Conservation (phyloP, 1,284 basidiomycete species). For the Austroboletus novae-zelandiae region DNA sequence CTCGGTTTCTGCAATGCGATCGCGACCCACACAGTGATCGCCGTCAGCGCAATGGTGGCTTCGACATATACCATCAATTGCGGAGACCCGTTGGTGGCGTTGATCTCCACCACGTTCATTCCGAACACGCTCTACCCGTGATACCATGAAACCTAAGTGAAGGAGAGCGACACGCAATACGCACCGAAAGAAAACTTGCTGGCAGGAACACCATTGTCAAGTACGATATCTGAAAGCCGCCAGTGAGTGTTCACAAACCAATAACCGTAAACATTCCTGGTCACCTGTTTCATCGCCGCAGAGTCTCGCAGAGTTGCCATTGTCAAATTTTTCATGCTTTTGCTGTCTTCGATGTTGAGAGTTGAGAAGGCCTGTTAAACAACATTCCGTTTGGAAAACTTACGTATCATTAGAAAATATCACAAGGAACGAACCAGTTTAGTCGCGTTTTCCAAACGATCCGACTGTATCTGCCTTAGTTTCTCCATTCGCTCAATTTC, state of each 20-base stretch:
- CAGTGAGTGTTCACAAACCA: neutral
- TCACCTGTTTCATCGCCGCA: constrained; percentile 46
- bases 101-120: constrained; percentile 43
- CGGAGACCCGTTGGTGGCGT: constrained; percentile 33
- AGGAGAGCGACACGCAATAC: constrained; percentile 15
- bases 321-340: constrained; percentile 43
- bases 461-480: constrained; percentile 42
- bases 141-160: neutral
- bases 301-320: constrained; percentile 48
- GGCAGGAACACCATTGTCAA: constrained; percentile 34
- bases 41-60: constrained; percentile 45
- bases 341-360: constrained; percentile 50
- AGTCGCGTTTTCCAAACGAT: constrained; percentile 51
- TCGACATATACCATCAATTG: constrained; percentile 36
- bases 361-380: constrained; percentile 44
- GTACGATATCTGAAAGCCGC: constrained; percentile 26
- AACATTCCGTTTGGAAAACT: constrained; percentile 1
- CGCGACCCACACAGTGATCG: constrained; percentile 48
- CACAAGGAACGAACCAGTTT: constrained; percentile 35
- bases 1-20: constrained; percentile 31
- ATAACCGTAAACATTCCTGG: neutral
- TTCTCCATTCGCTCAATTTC: constrained; percentile 47
- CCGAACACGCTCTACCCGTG: constrained; percentile 32
- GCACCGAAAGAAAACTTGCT: constrained; percentile 37
- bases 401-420: neutral